phyloP scores from a whole-genome alignment of 345 rosid species.

The Salix arbutifolia region DNA sequence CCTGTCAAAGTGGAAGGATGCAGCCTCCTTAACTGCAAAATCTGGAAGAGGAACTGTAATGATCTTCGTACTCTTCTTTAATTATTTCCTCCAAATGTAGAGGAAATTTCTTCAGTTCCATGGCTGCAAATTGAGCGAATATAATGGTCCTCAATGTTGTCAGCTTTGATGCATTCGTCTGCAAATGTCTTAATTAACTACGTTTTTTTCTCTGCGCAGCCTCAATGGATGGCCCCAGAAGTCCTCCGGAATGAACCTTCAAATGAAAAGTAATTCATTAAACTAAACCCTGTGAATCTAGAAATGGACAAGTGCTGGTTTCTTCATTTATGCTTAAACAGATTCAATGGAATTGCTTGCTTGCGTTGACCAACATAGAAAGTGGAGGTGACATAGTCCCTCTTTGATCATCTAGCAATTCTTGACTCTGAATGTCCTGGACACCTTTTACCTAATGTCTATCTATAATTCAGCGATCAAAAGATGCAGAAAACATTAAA shows the following conservation, averaged over 20 bases:
- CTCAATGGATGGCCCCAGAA: conserved; percentile 99
- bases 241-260: conserved; percentile 84
- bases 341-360: neutral
- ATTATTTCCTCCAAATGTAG: neutral
- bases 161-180: neutral
- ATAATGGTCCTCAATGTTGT: neutral
- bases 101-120: neutral
- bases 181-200: neutral
- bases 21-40: conserved; percentile 63
- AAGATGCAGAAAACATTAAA: neutral
- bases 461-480: neutral
- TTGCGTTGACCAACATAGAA: neutral
- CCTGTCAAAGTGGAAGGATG: conserved; percentile 75
- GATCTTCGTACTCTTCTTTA: neutral
- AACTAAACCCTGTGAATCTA: neutral
- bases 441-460: neutral
- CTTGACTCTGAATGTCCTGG: neutral
- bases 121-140: neutral
- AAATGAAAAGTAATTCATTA: conserved; percentile 60
- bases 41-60: conserved; percentile 88
- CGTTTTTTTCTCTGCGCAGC: conserved; percentile 42
- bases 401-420: neutral
- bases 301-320: neutral
- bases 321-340: neutral
- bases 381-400: neutral